phyloP scores from a whole-genome alignment of 2,329 filamentous ascomycete species.

The Nemania abortiva region DNA sequence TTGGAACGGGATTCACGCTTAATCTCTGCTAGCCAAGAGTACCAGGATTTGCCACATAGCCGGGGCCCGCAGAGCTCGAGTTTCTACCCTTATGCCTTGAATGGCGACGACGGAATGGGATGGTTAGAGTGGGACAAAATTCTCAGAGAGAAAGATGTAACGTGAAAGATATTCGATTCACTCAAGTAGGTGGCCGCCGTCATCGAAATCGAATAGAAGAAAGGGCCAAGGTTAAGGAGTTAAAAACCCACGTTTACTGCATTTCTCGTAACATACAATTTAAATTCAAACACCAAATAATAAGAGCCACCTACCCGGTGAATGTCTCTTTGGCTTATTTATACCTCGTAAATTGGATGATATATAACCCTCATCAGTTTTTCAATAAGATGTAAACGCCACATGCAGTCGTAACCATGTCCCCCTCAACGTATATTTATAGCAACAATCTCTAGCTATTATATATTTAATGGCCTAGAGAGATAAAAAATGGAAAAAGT shows the following conservation, averaged over 20 bases:
- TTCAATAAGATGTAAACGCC: not conserved
- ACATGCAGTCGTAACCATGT: not conserved
- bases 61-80: not conserved
- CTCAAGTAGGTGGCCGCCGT: not conserved
- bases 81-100: not conserved
- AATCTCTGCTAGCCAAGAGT: not conserved
- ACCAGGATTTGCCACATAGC: not conserved
- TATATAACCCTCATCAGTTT: not conserved
- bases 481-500: not conserved
- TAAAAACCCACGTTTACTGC: not conserved
- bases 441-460: constrained; percentile 6
- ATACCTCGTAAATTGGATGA: constrained; percentile 2
- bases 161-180: constrained; percentile 7
- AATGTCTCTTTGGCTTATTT: constrained; percentile 6
- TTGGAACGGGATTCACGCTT: not conserved
- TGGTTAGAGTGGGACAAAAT: constrained; percentile 15
- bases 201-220: not conserved
- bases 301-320: not conserved
- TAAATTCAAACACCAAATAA: constrained; percentile 13
- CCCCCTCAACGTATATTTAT: not conserved
- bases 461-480: constrained; percentile 15
- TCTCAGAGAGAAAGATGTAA: not conserved
- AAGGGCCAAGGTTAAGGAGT: no score
- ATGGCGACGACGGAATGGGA: constrained; percentile 1
- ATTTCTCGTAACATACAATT: constrained; percentile 23